Conservation (phyloP, 2,329 filamentous ascomycete genomes). For the Xylaria sp. region DNA sequence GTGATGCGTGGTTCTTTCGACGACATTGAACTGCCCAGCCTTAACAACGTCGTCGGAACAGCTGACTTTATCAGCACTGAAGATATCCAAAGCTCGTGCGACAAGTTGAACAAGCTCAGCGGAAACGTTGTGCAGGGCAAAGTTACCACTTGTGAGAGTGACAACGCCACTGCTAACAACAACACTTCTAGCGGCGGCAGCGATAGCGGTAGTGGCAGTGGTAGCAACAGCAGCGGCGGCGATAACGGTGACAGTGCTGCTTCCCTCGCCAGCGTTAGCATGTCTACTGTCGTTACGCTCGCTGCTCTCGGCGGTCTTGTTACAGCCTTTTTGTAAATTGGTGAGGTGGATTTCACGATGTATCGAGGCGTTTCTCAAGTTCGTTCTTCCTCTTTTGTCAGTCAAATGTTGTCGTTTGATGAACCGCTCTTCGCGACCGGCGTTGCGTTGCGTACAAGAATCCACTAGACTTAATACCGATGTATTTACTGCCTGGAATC, state of each 20-base stretch:
- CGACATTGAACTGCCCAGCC: conserved; percentile 72
- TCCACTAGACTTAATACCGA: conserved; percentile 59
- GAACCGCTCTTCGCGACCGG: conserved; percentile 40
- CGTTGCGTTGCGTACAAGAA: conserved; percentile 53
- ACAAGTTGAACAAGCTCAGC: conserved; percentile 59
- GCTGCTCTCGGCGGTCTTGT: conserved; percentile 36
- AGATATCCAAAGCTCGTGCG: conserved; percentile 67
- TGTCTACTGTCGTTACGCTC: conserved; percentile 54
- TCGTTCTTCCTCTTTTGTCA: conserved; percentile 44
- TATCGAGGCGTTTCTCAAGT: conserved; percentile 38
- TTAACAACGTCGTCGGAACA: conserved; percentile 75
- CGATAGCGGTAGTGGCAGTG: conserved; percentile 41
- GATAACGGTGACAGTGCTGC: conserved; percentile 52
- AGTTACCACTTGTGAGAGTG: conserved; percentile 59
- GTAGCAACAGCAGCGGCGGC: conserved; percentile 43
- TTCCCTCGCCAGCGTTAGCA: conserved; percentile 59
- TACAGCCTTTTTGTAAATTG: conserved; percentile 61
- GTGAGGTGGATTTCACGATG: conserved; percentile 15
- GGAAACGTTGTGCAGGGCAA: conserved; percentile 60
- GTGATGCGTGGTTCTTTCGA: conserved; percentile 87
- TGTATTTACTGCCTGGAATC: conserved; percentile 47
- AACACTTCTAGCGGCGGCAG: conserved; percentile 48
- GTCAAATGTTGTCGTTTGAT: conserved; percentile 48
- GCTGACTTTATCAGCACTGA: conserved; percentile 75
- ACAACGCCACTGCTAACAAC: conserved; percentile 64